phyloP scores from a whole-genome alignment of 306 rosid genomes.

The Prunus fruticosa region DNA sequence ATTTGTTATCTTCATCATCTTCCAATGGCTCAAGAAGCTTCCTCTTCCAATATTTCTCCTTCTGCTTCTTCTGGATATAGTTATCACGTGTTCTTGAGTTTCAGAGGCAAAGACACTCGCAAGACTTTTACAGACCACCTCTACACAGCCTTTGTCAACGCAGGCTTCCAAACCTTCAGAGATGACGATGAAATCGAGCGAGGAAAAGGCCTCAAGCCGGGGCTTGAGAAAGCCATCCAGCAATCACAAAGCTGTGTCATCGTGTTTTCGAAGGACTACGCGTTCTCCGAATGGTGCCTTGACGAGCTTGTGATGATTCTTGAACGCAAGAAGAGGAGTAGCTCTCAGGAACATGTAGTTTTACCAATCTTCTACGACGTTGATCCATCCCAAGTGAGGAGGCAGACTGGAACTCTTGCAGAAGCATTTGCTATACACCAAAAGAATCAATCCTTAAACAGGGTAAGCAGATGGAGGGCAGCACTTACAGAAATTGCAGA shows the following conservation, averaged over 20 bases:
- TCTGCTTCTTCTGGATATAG: neutral
- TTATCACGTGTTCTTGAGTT: conserved; percentile 6
- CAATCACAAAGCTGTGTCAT: neutral
- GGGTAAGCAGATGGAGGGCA: neutral
- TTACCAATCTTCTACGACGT: neutral
- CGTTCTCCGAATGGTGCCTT: conserved; percentile 1
- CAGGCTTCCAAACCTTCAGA: neutral
- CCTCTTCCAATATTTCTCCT: neutral
- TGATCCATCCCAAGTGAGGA: neutral
- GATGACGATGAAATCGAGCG: neutral
- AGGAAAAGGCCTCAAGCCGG: neutral
- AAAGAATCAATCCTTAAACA: neutral
- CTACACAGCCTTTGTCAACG: neutral
- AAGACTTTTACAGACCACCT: neutral
- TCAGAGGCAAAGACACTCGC: conserved; percentile 1
- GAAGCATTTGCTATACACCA: neutral
- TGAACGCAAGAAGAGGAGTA: neutral
- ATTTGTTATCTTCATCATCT: too few species aligned
- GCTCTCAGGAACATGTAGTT: neutral
- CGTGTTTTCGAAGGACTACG: conserved; percentile 1
- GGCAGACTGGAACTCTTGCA: neutral
- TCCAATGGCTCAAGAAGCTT: too few species aligned
- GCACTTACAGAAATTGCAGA: neutral
- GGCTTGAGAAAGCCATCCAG: neutral
- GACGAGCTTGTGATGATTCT: conserved; percentile 6